These are phyloP conservation scores for Hydrangea macrophylla DNA, from an alignment of 148 eudicot genomes.

Conservation along the genomic window DNA sequence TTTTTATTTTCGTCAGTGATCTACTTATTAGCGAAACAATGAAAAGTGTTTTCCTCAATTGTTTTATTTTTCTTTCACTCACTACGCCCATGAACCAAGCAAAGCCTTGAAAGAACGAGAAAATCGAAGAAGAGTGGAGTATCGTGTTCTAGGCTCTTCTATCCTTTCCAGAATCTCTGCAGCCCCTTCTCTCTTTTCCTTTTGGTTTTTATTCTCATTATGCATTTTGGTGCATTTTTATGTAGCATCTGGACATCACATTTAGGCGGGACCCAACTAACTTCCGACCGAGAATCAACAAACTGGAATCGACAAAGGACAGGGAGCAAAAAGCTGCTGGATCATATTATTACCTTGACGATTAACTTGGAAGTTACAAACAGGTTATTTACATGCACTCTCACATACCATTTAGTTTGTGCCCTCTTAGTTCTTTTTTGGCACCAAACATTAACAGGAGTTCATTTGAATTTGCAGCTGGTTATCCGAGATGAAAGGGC, in stretches of 20 bases:
- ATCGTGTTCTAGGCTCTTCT: too few relatives aligned
- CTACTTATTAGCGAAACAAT: too few relatives aligned
- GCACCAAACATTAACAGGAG: neutral
- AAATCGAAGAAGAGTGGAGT: too few relatives aligned
- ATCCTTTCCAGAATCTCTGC: too few relatives aligned
- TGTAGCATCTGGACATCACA: slow-evolving; percentile 86
- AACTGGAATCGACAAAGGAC: slow-evolving; percentile 87
- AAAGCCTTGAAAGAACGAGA: too few relatives aligned
- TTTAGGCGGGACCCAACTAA: slow-evolving; percentile 95
- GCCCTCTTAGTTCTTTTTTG: neutral
- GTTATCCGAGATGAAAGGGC: neutral
- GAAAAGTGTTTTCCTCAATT: too few relatives aligned
- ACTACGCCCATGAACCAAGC: too few relatives aligned
- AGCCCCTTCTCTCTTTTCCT: too few relatives aligned
- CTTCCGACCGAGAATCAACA: slow-evolving; percentile 86
- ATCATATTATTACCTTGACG: slow-evolving; percentile 87
- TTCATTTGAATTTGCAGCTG: neutral
- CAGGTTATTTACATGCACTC: slow-evolving; percentile 24
- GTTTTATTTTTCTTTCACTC: too few relatives aligned
- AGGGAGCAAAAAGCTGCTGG: slow-evolving; percentile 95
- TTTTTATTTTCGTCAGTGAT: too few relatives aligned
- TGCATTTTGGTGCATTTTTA: neutral
- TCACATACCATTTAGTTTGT: neutral
- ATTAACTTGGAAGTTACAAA: slow-evolving; percentile 30
- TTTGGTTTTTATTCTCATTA: neutral